A percentile compares a stretch with the other conserved stretches of the same genome.
phyloP scores from a whole-genome alignment of 179 eudicot species.

The Patellifolia procumbens region DNA sequence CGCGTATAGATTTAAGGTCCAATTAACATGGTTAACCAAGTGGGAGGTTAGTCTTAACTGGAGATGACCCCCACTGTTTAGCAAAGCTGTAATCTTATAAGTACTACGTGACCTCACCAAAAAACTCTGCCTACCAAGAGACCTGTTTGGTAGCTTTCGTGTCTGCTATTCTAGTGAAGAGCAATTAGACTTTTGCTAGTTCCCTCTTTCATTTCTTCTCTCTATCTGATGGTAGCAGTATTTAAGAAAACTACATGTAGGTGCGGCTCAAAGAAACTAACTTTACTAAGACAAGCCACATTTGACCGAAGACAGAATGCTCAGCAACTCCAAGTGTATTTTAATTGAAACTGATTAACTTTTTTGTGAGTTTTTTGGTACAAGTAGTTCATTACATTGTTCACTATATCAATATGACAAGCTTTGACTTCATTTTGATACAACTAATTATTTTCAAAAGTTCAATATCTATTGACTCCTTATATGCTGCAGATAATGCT shows the following conservation, averaged over 20 bases:
- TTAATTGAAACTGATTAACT: background rate
- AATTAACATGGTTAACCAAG: background rate
- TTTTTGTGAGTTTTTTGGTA: background rate
- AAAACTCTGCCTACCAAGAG: background rate
- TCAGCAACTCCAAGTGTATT: background rate
- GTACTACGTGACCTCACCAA: background rate
- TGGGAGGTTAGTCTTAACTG: background rate
- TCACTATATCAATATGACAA: background rate
- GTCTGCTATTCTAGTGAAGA: background rate
- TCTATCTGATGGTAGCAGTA: background rate
- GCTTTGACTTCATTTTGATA: background rate
- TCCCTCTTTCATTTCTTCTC: background rate
- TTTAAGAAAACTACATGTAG: background rate
- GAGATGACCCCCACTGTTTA: background rate
- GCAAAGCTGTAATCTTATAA: background rate
- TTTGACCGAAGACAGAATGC: background rate
- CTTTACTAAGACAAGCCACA: background rate
- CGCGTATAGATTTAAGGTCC: background rate
- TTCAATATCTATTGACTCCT: background rate
- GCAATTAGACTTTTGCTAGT: background rate
- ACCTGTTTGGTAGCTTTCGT: constrained; percentile 8
- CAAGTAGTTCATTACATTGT: background rate
- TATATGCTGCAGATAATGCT: background rate
- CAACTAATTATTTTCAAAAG: background rate
- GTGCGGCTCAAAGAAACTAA: background rate